Base-by-base conservation (phyloP, 2,329 filamentous ascomycete species). In the Sporothrix pseudoabietina region DNA sequence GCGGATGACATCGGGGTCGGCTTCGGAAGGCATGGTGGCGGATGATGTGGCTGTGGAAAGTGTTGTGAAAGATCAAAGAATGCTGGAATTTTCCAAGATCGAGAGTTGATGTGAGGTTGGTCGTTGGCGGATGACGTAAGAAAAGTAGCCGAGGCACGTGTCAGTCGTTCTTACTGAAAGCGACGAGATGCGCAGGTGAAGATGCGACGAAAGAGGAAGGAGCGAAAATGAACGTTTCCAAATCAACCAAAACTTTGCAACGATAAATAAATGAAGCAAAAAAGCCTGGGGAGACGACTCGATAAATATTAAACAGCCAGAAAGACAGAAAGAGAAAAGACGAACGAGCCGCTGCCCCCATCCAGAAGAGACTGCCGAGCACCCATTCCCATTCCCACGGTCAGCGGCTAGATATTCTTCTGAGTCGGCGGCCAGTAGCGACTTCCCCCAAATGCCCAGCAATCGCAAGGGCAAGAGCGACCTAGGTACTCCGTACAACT, bases 1-100 rank as follows among this genome's bases (percentile, higher is more conserved):
- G 65, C 85, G 80, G 77, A 84, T 86, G 74, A 91, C 85, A 9
- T 71, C 47, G 49, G 73, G 61, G 12, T 57, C 72, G 54, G 32
- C 8, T 30, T 54, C 19, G 1, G 65, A 52, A 12, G 66, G 35
- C 74, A 74, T 77, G 61, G 63, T 39, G 39, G 61, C 39, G 55
- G 16, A 8, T 61, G n/a, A 30, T 16, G 47, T 19, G 3, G 22
- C 19, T 44, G 47, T 35, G 39, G 16, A 10, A 1, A 61, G 26
- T 16, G 26, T 26, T 26, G 66, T 39, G 8, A 7, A 35, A 7
- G 63, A 22, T 57, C 52, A 52, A 26, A 9, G n/a, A 8, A 52
- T n/a, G n/a, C 12, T 9, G 47, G 9, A 32, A 52, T 16, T 5
- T 47, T 7, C 3, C 12, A 9, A 52, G 7, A n/a, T 12, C 12